phyloP scores from a whole-genome alignment of 331 rosid species.

The Prunus yedoensis region DNA sequence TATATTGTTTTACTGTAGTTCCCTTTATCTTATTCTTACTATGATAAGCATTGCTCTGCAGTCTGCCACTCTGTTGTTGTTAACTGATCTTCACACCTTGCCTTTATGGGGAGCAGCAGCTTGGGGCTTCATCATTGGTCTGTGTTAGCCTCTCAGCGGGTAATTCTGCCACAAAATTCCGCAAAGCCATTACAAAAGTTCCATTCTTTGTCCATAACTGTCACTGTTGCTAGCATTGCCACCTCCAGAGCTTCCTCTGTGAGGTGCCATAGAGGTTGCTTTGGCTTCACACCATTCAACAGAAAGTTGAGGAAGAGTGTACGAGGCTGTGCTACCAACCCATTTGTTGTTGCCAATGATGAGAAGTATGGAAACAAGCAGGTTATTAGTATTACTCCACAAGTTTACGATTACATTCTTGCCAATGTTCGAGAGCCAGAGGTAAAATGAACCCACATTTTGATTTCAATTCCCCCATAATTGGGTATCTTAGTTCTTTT shows the following conservation, averaged over 20 bases:
- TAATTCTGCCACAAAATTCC: conserved; percentile 23
- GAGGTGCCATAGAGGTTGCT: conserved; percentile 18
- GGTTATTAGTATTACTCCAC: conserved; percentile 65
- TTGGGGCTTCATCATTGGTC: conserved; percentile 42
- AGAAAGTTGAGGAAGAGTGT: conserved; percentile 33
- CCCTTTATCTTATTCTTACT: neutral
- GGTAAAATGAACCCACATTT: conserved; percentile 43
- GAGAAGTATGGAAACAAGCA: conserved; percentile 69
- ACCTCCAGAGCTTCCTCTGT: conserved; percentile 18
- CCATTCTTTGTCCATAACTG: conserved; percentile 33
- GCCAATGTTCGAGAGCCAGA: conserved; percentile 84
- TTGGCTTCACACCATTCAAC: conserved; percentile 22
- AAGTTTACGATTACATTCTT: conserved; percentile 72
- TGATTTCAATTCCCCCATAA: neutral
- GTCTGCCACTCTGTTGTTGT: conserved; percentile 1
- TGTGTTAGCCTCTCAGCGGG: conserved; percentile 36
- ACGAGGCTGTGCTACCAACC: conserved; percentile 40
- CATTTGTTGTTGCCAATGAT: conserved; percentile 52
- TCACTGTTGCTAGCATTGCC: conserved; percentile 6
- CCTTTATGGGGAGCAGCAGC: conserved; percentile 31
- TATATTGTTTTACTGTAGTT: neutral
- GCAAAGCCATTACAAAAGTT: conserved; percentile 17
- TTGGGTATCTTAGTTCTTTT: neutral
- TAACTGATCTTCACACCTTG: neutral
- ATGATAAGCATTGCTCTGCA: neutral